A percentile compares a stretch with the other conserved stretches of the same genome.
Conservation (phyloP, 2,329 filamentous ascomycete species). For the Alternaria dauci region DNA sequence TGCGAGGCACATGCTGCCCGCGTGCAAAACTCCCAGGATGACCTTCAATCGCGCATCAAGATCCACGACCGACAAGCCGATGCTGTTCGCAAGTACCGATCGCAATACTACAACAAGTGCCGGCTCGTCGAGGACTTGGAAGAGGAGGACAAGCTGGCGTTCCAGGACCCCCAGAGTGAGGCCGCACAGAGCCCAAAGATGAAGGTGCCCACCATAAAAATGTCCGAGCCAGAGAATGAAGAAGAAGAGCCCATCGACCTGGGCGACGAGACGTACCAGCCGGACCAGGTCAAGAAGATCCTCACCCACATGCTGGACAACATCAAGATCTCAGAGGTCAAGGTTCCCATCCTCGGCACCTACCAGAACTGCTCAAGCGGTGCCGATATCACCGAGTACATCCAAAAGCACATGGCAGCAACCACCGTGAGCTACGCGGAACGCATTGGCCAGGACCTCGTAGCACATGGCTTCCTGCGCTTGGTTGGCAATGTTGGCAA, state of each 20-base stretch:
- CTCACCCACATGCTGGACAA: conserved; percentile 84
- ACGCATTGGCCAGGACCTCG: conserved; percentile 91
- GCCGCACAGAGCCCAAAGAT: conserved; percentile 59
- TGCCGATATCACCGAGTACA: conserved; percentile 93
- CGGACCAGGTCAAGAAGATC: conserved; percentile 90
- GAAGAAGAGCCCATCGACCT: conserved; percentile 88
- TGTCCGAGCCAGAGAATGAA: conserved; percentile 71
- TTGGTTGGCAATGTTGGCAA: conserved; percentile 94
- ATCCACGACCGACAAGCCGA: conserved; percentile 92
- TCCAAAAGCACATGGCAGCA: conserved; percentile 86
- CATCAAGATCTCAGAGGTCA: conserved; percentile 87
- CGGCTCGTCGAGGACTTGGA: conserved; percentile 94
- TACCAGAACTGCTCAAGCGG: conserved; percentile 93
- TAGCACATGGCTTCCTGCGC: conserved; percentile 84
- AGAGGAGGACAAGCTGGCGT: conserved; percentile 98
- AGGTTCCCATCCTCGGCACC: conserved; percentile 92
- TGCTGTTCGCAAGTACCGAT: conserved; percentile 87
- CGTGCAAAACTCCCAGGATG: conserved; percentile 92
- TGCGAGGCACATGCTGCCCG: conserved; percentile 92
- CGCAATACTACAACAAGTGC: conserved; percentile 99
- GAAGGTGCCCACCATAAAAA: conserved; percentile 86
- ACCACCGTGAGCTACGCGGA: conserved; percentile 90
- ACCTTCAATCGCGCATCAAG: conserved; percentile 89
- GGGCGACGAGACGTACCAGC: conserved; percentile 84
- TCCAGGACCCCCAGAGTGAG: conserved; percentile 78